These are phyloP conservation scores for Dillenia turbinata DNA, from an alignment of 164 flowering plant genomes.

Conservation along the genomic window DNA sequence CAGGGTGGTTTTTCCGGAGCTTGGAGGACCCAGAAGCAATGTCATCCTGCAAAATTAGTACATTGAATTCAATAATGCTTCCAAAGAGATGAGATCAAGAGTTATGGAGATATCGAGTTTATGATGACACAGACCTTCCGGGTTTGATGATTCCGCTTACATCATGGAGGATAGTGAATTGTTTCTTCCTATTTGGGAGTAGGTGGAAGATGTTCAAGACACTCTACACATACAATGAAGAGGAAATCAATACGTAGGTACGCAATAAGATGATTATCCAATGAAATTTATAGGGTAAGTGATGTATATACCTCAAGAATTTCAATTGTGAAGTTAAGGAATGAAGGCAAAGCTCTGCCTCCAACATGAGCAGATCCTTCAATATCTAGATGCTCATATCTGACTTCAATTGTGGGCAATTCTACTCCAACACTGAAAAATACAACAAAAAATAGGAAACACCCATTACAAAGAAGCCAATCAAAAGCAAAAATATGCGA, in stretches of 20 bases:
- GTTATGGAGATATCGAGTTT: background rate
- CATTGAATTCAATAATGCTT: background rate
- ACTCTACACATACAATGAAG: constrained; percentile 23
- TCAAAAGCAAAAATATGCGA: background rate
- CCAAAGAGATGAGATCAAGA: too few species aligned
- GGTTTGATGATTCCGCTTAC: constrained; percentile 74
- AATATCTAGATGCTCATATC: constrained; percentile 48
- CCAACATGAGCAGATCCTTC: constrained; percentile 52
- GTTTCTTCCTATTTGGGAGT: constrained; percentile 42
- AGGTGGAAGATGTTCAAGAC: constrained; percentile 33
- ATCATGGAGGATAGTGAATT: constrained; percentile 49
- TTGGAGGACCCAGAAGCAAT: constrained; percentile 59
- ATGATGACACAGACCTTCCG: constrained; percentile 26
- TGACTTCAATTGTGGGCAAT: constrained; percentile 63
- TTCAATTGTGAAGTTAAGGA: constrained; percentile 35
- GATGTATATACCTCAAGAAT: constrained; percentile 34
- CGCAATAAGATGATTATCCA: background rate
- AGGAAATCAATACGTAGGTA: background rate
- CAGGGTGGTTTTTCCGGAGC: constrained; percentile 58
- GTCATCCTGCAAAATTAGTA: constrained; percentile 37
- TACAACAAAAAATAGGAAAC: background rate
- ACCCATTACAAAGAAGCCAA: background rate
- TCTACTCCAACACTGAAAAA: constrained; percentile 58
- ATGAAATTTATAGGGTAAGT: background rate
- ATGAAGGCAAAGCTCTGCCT: constrained; percentile 52